Base-by-base conservation (phyloP, 805 yeast species). In the Lipomyces chichibuensis region DNA sequence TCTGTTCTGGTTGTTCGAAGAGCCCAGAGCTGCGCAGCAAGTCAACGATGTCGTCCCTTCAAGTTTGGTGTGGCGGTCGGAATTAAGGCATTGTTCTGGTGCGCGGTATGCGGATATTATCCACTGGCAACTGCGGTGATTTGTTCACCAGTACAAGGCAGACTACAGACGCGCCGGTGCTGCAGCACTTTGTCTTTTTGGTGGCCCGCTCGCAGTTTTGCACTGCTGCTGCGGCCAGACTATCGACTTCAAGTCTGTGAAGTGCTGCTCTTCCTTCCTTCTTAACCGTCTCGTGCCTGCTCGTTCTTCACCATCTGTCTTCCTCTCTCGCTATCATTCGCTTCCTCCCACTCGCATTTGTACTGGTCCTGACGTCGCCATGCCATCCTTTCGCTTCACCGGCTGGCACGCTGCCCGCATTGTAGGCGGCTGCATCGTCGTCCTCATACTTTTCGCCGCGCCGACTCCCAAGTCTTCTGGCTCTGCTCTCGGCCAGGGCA, bases 381-480 rank as follows among this genome's bases (percentile, higher is more conserved):
- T 14, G 35, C 33, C 56, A 11, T 57, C 53, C 60, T 57, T 43
- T 32, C 43, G 39, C 35, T 57, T 63, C 60, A 9, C 56, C 20
- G 51, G 27, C 23, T 52, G 59, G 49, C 62, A 59, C 53, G 46
- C 53, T 56, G 59, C 35, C 53, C 62, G 52, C 54, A 61, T 60
- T 35, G n/a, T 60, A 49, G 35, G 33, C 62, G 62, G 60, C 54
- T 53, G 63, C 56, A 37, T 56, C 37, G 37, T 66, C 59, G 59
- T 63, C 49, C 46, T 63, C 59, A 39, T 57, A 2, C 60, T 61
- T 4, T 56, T 59, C 25, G 17, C 59, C 32, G 57, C 52, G 20
- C 56, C 51, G 51, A 51, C 56, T 33, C 35, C 51, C 17, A 39
- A 13, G 23, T 17, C 53, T 13, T 3, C 55, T 11, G n/a, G 32